A percentile compares a stretch with the other conserved stretches of the same genome.
Conservation (phyloP, 352 stramenopile genomes). For the Peronospora tabacina region DNA sequence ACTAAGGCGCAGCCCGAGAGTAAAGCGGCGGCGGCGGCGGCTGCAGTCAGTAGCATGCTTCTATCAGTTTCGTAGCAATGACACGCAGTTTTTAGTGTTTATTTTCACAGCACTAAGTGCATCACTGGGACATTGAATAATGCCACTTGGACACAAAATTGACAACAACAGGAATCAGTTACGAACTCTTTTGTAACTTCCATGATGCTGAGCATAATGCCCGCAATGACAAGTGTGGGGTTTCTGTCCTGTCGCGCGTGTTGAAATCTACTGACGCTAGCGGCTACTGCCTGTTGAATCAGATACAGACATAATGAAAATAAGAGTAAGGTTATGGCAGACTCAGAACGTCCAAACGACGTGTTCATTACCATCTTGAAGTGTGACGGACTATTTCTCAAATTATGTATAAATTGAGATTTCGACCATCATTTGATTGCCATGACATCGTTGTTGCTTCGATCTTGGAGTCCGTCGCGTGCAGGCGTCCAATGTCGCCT, state of each 20-base stretch:
- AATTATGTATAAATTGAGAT: neutral
- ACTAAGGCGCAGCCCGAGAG: constrained; percentile 31
- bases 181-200: constrained; percentile 22
- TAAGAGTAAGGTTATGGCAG: neutral
- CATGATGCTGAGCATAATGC: constrained; percentile 15
- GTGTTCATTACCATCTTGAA: neutral
- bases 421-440: neutral
- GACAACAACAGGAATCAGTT: neutral
- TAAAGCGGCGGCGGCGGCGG: constrained; percentile 19
- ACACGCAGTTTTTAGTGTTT: constrained; percentile 6
- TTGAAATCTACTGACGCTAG: neutral
- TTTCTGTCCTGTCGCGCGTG: constrained; percentile 3
- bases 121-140: constrained; percentile 1
- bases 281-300: constrained; percentile 8
- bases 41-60: constrained; percentile 21
- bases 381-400: constrained; percentile 10
- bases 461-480: constrained; percentile 6
- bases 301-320: constrained; percentile 11
- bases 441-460: constrained; percentile 8
- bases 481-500: constrained; percentile 11
- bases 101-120: neutral
- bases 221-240: neutral
- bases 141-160: neutral
- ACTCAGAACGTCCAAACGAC: constrained; percentile 15
- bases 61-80: constrained; percentile 7